A percentile compares a stretch with the other conserved stretches of the same genome.
Evolutionary conservation across 2,329 filamentous ascomycete genomes (phyloP).

Genomic region (Scedosporium boydii): DNA sequence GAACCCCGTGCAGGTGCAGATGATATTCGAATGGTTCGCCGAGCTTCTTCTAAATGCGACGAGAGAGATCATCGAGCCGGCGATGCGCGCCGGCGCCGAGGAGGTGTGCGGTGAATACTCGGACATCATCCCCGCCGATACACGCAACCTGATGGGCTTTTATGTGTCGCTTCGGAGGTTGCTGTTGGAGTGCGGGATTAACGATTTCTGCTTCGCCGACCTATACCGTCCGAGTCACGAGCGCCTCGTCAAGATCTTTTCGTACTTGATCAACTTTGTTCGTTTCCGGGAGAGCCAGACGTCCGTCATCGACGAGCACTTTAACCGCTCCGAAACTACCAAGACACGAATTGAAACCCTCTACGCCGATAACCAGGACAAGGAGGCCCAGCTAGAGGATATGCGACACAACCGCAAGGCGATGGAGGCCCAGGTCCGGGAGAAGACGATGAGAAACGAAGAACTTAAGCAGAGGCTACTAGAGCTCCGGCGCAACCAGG

Average conservation of each 20-base stretch:
- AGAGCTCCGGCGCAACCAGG: constrained; percentile 72
- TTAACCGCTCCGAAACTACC: constrained; percentile 79
- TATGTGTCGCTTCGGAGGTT: constrained; percentile 75
- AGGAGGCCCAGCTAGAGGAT: constrained; percentile 69
- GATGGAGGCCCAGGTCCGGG: constrained; percentile 71
- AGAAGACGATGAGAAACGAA: constrained; percentile 79
- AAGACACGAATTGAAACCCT: constrained; percentile 82
- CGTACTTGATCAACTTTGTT: constrained; percentile 97
- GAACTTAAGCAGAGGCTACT: constrained; percentile 75
- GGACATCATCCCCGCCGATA: constrained; percentile 79
- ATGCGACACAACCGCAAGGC: constrained; percentile 71
- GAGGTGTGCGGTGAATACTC: constrained; percentile 76
- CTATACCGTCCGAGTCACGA: constrained; percentile 85
- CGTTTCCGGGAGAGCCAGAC: constrained; percentile 93
- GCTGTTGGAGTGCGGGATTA: constrained; percentile 79
- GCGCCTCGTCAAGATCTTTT: constrained; percentile 88
- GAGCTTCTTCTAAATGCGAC: constrained; percentile 90
- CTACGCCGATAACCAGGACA: constrained; percentile 77
- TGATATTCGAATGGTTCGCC: constrained; percentile 96
- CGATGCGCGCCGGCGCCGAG: constrained; percentile 86
- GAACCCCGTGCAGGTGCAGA: constrained; percentile 88
- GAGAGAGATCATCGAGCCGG: constrained; percentile 84
- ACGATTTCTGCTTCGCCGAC: constrained; percentile 89
- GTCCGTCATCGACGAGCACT: constrained; percentile 80
- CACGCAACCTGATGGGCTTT: constrained; percentile 91